These are phyloP conservation scores for Dalbergia cultrata DNA, from an alignment of 306 rosid genomes.

Conservation along the genomic window DNA sequence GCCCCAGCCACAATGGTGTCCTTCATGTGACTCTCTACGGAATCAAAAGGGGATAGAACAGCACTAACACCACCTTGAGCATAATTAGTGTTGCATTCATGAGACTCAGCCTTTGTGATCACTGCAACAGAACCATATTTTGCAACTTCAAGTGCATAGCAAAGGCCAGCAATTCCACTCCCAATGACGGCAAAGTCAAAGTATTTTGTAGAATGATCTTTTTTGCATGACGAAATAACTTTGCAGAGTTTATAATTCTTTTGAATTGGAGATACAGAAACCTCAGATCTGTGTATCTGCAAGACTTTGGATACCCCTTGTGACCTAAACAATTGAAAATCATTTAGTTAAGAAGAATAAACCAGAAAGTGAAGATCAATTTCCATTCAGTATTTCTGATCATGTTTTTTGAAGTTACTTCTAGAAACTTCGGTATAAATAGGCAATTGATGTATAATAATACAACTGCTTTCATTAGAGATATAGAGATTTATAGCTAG, in stretches of 20 bases:
- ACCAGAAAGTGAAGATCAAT: not conserved
- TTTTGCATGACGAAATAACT: constrained; percentile 62
- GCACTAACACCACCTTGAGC: constrained; percentile 99
- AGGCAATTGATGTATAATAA: not conserved
- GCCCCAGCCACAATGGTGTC: constrained; percentile 98
- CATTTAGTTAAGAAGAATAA: constrained; percentile 10
- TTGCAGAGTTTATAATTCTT: constrained; percentile 55
- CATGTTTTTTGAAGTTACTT: constrained; percentile 20
- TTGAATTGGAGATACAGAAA: constrained; percentile 47
- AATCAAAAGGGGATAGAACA: constrained; percentile 87
- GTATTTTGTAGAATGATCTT: constrained; percentile 65
- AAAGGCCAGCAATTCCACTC: constrained; percentile 95
- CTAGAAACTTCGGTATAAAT: constrained; percentile 10
- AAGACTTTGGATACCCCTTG: constrained; percentile 61
- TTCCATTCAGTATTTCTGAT: constrained; percentile 15
- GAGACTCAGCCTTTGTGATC: constrained; percentile 95
- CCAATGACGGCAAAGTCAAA: constrained; percentile 90
- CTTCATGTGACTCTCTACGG: constrained; percentile 94
- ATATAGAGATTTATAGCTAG: constrained; percentile 25
- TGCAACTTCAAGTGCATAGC: constrained; percentile 95
- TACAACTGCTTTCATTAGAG: not conserved
- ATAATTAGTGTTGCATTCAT: constrained; percentile 96
- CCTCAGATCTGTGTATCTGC: constrained; percentile 52
- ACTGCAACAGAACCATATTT: constrained; percentile 94
- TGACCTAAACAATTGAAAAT: constrained; percentile 60